A percentile compares a stretch with the other conserved stretches of the same genome.
Conservation (phyloP, 140 eudicot genomes). For the Cichorium intybus region DNA sequence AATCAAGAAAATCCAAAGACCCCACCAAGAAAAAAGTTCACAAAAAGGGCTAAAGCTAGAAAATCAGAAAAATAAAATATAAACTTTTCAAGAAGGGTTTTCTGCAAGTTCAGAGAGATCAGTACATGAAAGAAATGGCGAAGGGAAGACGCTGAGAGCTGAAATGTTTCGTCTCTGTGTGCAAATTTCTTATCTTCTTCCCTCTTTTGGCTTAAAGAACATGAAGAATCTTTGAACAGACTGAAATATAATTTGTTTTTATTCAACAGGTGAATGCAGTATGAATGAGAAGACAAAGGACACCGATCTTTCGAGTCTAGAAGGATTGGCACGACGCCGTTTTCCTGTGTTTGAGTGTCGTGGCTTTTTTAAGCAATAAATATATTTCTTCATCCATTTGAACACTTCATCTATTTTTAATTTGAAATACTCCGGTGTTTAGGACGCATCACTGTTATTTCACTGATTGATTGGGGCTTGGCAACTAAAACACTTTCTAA, state of each 20-base stretch:
- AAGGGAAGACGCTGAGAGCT: neutral
- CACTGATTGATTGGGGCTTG: conserved; percentile 7
- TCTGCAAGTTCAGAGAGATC: neutral
- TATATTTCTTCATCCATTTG: neutral
- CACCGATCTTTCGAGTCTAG: conserved; percentile 13
- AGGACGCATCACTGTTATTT: neutral
- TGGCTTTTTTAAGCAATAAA: conserved; percentile 19
- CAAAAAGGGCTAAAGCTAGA: neutral
- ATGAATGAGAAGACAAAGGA: conserved; percentile 16
- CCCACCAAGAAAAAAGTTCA: conserved; percentile 26
- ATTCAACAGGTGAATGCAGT: conserved; percentile 7
- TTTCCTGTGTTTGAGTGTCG: conserved; percentile 7
- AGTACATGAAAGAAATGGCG: conserved; percentile 15
- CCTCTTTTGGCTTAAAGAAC: conserved; percentile 19
- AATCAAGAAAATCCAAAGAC: conserved; percentile 22
- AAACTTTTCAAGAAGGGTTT: neutral
- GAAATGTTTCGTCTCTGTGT: conserved; percentile 5
- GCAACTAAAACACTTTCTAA: neutral
- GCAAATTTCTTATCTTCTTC: neutral
- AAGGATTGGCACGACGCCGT: conserved; percentile 13
- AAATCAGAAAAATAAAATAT: neutral
- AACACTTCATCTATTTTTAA: conserved; percentile 19
- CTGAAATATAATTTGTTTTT: neutral
- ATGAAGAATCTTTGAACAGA: conserved; percentile 31
- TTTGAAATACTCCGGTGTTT: neutral